Percentiles rank a stretch among this genome's conserved stretches.
These are phyloP conservation scores for Dactylellina parvicollis DNA, from an alignment of 2,329 filamentous ascomycete genomes.

Conservation along the genomic window DNA sequence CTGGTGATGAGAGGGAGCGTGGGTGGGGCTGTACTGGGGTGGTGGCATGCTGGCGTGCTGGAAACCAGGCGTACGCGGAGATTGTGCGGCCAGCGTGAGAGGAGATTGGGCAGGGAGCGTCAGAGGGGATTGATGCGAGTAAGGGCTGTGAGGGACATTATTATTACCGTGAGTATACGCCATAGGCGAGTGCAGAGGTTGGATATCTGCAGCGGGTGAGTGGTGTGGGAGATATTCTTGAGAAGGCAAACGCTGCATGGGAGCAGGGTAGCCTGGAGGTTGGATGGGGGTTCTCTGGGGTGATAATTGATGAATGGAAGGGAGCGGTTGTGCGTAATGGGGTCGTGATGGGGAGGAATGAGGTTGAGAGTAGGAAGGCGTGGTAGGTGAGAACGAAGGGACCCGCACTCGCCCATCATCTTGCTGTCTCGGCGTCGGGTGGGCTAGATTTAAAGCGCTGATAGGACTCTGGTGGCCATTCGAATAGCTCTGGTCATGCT, in stretches of 20 bases:
- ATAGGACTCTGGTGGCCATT: constrained; percentile 44
- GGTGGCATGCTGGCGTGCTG: constrained; percentile 45
- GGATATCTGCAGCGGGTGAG: constrained; percentile 38
- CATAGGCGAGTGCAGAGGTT: constrained; percentile 42
- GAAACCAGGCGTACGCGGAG: constrained; percentile 40
- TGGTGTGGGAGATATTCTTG: constrained; percentile 46
- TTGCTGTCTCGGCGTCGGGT: constrained; percentile 4
- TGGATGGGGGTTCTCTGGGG: constrained; percentile 39
- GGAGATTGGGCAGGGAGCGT: constrained; percentile 5
- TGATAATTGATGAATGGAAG: constrained; percentile 45
- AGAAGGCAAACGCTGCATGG: constrained; percentile 43
- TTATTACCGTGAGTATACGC: constrained; percentile 19
- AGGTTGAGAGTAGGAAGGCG: constrained; percentile 34
- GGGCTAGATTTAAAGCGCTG: constrained; percentile 27
- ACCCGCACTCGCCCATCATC: constrained; percentile 33
- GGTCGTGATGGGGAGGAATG: constrained; percentile 28
- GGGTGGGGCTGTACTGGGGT: constrained; percentile 50
- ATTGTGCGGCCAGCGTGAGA: constrained; percentile 19
- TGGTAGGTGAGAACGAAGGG: constrained; percentile 41
- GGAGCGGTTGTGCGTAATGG: constrained; percentile 30
- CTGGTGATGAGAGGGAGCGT: constrained; percentile 13
- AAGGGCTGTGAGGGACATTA: constrained; percentile 39
- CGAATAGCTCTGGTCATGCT: constrained; percentile 18
- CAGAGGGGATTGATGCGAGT: constrained; percentile 16
- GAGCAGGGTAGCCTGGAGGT: constrained; percentile 38